A percentile compares a stretch with the other conserved stretches of the same genome.
Conservation (phyloP, 2,329 filamentous ascomycete genomes). For the Nothophaeocryptopus gaeumannii region DNA sequence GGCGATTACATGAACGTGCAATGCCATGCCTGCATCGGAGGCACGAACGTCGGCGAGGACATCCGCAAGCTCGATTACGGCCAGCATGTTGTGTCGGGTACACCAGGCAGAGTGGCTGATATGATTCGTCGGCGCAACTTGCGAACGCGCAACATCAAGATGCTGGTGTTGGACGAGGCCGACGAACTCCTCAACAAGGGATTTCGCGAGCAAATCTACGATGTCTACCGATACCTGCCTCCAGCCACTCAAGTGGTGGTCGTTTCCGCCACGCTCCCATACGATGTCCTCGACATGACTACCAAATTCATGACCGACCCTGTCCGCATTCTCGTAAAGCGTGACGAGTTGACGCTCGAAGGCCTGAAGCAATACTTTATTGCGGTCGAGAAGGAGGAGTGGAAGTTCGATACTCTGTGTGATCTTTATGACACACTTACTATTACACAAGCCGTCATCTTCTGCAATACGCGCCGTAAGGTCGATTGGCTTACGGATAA, state of each 20-base stretch:
- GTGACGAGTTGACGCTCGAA: slow-evolving; percentile 96
- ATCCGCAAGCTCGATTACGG: slow-evolving; percentile 97
- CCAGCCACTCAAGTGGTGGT: slow-evolving; percentile 98
- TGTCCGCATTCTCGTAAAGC: slow-evolving; percentile 94
- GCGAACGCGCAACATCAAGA: slow-evolving; percentile 72
- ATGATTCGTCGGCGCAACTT: slow-evolving; percentile 75
- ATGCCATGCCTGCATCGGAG: slow-evolving; percentile 97
- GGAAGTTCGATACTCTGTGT: slow-evolving; percentile 98
- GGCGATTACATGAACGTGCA: slow-evolving; percentile 99
- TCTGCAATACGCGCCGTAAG: slow-evolving; percentile 98
- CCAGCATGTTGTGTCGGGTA: slow-evolving; percentile 95
- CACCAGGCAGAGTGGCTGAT: slow-evolving; percentile 89
- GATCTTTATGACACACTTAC: slow-evolving; percentile 98
- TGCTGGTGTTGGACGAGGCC: slow-evolving; percentile 73
- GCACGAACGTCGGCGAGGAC: slow-evolving; percentile 96
- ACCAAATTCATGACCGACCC: slow-evolving; percentile 99
- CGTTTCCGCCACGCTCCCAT: slow-evolving; percentile 91
- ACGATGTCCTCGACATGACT: slow-evolving; percentile 98
- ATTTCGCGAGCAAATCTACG: slow-evolving; percentile 98
- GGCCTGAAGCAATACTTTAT: slow-evolving; percentile 99
- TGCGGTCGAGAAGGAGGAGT: slow-evolving; percentile 98
- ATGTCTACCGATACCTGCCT: slow-evolving; percentile 94
- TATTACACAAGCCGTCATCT: slow-evolving; percentile 98
- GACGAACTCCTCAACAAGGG: slow-evolving; percentile 85
- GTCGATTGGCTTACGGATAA: slow-evolving; percentile 99